Evolutionary conservation across 305 asterid species (phyloP), one percentile per base, ranked within the genome.

Genomic region (Andrographis paniculata): DNA sequence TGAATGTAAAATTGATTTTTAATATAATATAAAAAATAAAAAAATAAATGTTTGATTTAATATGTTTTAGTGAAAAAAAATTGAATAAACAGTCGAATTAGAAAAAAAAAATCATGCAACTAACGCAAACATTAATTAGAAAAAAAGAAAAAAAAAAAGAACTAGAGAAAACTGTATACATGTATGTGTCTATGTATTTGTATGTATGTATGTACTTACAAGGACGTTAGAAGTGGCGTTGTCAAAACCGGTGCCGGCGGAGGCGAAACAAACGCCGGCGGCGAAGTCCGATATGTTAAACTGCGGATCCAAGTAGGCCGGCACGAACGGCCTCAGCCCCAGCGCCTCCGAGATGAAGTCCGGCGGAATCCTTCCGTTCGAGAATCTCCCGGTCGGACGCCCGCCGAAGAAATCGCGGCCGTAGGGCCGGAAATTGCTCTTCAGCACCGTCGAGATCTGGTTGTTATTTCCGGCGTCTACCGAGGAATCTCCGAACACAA

Each of bases 381-480:
- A 67, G 50, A 91, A 91, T 55, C 96, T 66, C 37, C 98, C 98
- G 0, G 98, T 89, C 8, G 98, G 77, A 10, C 45, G 36, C 0
- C 87, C 87, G 17, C 82, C 83, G 63, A 18, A 73, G 65, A 83
- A 91, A 52, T 91, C 98, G 1, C 98, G 77, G 4, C 96, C 98
- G 42, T 91, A 91, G 0, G 98, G 98, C 72, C 72, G 66, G 66
- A 91, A 91, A 37, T 86, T 86, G 75, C 96, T 83, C 83, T 72
- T 77, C n/a, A 82, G 64, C 43, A 80, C 57, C 10, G 98, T 91
- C 0, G 92, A 65, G 15, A 89, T 64, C 52, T 61, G 77, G 73
- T 91, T 91, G 59, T 91, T 91, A 76, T 91, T 91, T 14, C 98
- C 98, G 10, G 98, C 76, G 41, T 89, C 98, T 0, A 89, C 98